These are phyloP conservation scores for Escallonia herrerae DNA, from an alignment of 129 eudicot species.

Conservation along the genomic window DNA sequence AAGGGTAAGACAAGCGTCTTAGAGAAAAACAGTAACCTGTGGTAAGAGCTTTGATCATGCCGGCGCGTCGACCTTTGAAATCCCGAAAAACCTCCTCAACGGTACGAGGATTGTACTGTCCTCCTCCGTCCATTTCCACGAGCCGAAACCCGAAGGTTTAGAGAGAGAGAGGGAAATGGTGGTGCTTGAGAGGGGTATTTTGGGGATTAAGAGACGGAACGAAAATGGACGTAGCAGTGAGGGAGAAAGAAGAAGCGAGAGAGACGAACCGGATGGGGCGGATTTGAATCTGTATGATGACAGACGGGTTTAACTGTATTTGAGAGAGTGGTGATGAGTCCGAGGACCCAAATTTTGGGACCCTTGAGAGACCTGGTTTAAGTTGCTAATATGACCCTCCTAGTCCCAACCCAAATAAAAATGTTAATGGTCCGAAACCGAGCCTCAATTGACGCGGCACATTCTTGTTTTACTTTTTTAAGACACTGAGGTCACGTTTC, in stretches of 20 bases:
- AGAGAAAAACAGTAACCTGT: slow-evolving; percentile 28
- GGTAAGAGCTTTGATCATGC: slow-evolving; percentile 73
- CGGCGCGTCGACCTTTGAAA: slow-evolving; percentile 67
- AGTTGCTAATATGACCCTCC: no score
- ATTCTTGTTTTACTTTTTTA: no score
- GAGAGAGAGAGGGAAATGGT: neutral
- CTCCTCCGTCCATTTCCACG: slow-evolving; percentile 19
- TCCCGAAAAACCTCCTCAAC: slow-evolving; percentile 81
- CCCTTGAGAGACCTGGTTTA: neutral
- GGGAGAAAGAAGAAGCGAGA: neutral
- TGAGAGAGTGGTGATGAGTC: slow-evolving; percentile 52
- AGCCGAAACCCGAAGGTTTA: neutral
- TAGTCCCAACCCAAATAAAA: no score
- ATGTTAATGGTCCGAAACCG: no score
- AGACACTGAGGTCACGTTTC: no score
- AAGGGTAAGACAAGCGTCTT: neutral
- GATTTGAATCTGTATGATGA: slow-evolving; percentile 41
- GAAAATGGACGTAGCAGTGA: neutral
- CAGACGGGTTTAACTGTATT: slow-evolving; percentile 49
- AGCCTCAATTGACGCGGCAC: no score
- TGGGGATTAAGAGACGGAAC: neutral
- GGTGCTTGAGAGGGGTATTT: slow-evolving; percentile 10
- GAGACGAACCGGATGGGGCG: slow-evolving; percentile 30
- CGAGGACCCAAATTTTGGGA: slow-evolving; percentile 19
- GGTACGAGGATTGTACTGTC: slow-evolving; percentile 64